phyloP scores from a whole-genome alignment of 805 yeast species.

The Spathaspora girioi region DNA sequence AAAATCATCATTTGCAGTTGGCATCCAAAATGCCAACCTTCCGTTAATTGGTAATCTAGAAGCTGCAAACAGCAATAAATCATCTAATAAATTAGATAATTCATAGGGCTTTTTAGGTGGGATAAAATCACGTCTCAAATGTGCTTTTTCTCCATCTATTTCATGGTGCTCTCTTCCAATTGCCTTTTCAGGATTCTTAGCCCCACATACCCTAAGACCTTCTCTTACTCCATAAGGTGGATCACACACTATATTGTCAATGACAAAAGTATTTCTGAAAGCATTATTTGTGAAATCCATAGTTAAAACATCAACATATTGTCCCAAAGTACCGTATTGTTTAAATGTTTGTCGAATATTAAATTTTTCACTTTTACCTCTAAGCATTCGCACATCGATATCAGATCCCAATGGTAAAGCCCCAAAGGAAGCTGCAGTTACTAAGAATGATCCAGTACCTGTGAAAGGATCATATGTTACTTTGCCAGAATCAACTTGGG shows the following conservation, averaged over 20 bases:
- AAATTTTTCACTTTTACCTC: conserved; percentile 59
- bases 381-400: conserved; percentile 76
- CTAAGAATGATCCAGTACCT: conserved; percentile 93
- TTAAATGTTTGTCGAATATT: conserved; percentile 64
- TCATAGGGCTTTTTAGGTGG: conserved; percentile 92
- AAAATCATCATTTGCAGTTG: conserved; percentile 86
- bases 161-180: conserved; percentile 68
- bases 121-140: conserved; percentile 73
- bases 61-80: conserved; percentile 70
- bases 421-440: conserved; percentile 83
- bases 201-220: conserved; percentile 90
- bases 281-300: conserved; percentile 96
- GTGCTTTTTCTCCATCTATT: conserved; percentile 80
- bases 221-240: conserved; percentile 98
- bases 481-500: conserved; percentile 62
- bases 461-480: conserved; percentile 91
- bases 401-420: conserved; percentile 83
- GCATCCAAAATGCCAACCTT: conserved; percentile 95
- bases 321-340: conserved; percentile 58
- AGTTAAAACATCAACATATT: conserved; percentile 71
- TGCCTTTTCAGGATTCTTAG: conserved; percentile 62
- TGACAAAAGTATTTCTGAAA: conserved; percentile 52
- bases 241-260: conserved; percentile 88
- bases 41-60: conserved; percentile 70
- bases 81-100: conserved; percentile 72